These are phyloP conservation scores for Diaporthe caulivora DNA, from an alignment of 2,329 filamentous ascomycete genomes.

Conservation along the genomic window DNA sequence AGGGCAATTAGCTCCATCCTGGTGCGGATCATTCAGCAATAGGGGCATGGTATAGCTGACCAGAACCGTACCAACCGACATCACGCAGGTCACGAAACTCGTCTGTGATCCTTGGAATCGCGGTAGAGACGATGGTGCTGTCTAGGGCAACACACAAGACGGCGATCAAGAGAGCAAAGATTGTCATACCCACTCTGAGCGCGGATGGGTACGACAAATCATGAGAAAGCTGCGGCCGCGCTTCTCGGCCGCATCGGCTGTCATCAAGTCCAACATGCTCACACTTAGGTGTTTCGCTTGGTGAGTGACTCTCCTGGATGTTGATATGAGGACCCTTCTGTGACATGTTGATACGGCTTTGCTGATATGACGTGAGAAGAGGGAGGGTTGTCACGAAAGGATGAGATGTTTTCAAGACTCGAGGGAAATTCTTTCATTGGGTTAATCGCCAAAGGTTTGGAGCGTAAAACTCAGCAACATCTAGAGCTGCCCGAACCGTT, in stretches of 20 bases:
- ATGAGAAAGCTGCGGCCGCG: not conserved
- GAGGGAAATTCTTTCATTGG: not conserved
- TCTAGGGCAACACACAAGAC: conserved; percentile 17
- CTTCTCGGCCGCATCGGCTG: not conserved
- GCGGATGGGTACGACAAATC: not conserved
- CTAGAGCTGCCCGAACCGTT: not conserved
- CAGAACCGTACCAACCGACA: conserved; percentile 58
- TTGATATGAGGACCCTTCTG: not conserved
- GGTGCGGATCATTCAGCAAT: too few relatives aligned
- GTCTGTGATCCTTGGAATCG: conserved; percentile 55
- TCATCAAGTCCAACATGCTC: not conserved
- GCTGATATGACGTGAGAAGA: conserved; percentile 1
- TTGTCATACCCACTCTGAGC: not conserved
- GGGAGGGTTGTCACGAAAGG: too few relatives aligned
- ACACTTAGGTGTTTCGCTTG: not conserved
- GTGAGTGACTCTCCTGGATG: not conserved
- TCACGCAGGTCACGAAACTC: conserved; percentile 52
- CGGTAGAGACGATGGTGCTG: conserved; percentile 51
- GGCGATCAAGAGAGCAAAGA: conserved; percentile 6
- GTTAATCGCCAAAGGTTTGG: not conserved
- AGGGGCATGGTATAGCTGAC: not conserved
- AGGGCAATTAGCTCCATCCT: not conserved
- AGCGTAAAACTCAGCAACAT: not conserved
- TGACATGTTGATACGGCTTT: not conserved
- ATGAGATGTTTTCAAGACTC: not conserved